A percentile compares a stretch with the other conserved stretches of the same genome.
Conservation (phyloP, 768 basidiomycete genomes). For the Naganishia vaughanmartiniae region DNA sequence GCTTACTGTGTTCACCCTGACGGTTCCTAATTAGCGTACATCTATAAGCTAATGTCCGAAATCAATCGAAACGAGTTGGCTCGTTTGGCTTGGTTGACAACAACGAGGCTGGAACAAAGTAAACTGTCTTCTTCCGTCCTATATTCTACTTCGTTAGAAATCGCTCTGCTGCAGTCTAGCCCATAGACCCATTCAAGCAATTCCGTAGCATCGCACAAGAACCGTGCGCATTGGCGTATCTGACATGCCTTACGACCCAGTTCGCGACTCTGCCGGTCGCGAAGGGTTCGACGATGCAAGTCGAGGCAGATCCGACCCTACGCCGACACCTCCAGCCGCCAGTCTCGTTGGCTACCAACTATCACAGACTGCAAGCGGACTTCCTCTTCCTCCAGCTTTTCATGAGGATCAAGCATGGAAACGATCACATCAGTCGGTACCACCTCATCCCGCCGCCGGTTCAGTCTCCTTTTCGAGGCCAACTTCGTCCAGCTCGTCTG, state of each 20-base stretch:
- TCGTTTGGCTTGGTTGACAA: no score
- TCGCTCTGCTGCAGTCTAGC: no score
- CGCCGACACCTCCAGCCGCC: background rate
- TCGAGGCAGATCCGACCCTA: conserved; percentile 5
- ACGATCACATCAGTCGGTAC: background rate
- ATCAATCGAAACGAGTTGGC: no score
- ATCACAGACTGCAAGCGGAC: background rate
- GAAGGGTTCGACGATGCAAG: background rate
- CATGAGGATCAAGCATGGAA: conserved; percentile 6
- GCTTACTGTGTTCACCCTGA: no score
- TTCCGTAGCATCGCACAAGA: no score
- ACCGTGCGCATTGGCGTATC: background rate
- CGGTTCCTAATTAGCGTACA: background rate
- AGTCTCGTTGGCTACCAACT: background rate
- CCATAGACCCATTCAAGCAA: no score
- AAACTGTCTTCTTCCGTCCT: no score
- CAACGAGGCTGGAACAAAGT: no score
- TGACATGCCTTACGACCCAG: conserved; percentile 21
- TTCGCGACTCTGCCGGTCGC: background rate
- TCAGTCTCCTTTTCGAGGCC: conserved; percentile 4
- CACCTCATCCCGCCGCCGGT: background rate
- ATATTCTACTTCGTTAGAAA: no score
- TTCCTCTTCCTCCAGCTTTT: conserved; percentile 11
- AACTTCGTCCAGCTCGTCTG: background rate
- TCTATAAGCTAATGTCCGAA: background rate